Percentiles rank a stretch among this genome's conserved stretches.
Conservation (phyloP, 169 alveolate genomes). For the Plasmodium sp. region DNA sequence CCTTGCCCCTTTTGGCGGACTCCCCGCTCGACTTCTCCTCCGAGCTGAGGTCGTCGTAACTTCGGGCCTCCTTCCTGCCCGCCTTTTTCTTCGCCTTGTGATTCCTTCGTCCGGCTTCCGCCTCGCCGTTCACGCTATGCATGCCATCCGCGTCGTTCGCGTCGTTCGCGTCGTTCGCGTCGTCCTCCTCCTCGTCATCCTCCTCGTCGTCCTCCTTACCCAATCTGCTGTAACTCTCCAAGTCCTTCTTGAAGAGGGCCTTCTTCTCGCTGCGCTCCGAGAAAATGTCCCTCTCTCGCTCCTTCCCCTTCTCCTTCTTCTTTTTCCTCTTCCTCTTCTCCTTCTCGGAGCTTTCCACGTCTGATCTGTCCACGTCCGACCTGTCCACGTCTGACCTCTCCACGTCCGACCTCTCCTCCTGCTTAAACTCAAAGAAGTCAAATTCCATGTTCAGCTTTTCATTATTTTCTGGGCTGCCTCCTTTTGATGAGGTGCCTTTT, state of each 20-base stretch:
- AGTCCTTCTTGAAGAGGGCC: neutral
- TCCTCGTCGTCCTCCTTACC: neutral
- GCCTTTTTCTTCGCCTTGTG: neutral
- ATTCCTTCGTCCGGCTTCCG: neutral
- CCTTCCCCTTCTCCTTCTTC: neutral
- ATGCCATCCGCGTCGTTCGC: neutral
- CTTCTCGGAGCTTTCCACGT: neutral
- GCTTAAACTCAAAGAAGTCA: conserved; percentile 54
- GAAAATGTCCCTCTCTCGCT: neutral
- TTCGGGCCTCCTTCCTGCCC: neutral
- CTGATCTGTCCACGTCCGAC: neutral
- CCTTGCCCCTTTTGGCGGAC: neutral
- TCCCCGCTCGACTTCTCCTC: neutral
- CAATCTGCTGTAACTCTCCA: neutral
- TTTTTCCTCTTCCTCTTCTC: neutral
- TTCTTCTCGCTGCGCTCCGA: neutral
- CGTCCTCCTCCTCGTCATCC: neutral
- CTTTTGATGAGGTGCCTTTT: neutral
- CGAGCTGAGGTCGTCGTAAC: neutral
- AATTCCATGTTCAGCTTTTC: conserved; percentile 49
- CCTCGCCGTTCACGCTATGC: neutral
- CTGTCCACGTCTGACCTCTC: neutral
- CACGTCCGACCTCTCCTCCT: neutral
- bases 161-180: neutral
- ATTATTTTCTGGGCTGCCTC: neutral